Percentiles rank a stretch among this genome's conserved stretches.
phyloP scores from a whole-genome alignment of 441 rosid genomes.

The Syzygium syzygioides region DNA sequence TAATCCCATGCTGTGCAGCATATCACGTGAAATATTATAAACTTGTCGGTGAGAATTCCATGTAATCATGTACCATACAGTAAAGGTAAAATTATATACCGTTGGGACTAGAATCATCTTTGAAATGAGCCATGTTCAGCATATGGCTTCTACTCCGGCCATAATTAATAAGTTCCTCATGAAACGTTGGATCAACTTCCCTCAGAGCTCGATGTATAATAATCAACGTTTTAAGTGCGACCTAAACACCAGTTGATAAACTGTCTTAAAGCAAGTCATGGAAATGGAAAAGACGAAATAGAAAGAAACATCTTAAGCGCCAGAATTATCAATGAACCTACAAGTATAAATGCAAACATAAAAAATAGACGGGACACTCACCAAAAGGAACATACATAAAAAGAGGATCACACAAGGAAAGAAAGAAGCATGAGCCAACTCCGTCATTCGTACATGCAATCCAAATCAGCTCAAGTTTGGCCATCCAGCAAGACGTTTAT shows the following conservation, averaged over 20 bases:
- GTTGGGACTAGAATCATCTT: conserved; percentile 92
- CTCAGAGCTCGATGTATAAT: conserved; percentile 95
- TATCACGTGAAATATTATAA: conserved; percentile 16
- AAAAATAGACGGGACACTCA: background rate
- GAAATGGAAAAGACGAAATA: background rate
- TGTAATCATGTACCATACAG: background rate
- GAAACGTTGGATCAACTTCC: conserved; percentile 97
- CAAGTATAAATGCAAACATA: background rate
- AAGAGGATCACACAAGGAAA: background rate
- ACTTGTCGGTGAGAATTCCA: conserved; percentile 1
- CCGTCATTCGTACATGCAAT: background rate
- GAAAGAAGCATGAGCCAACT: background rate
- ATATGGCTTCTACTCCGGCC: conserved; percentile 83
- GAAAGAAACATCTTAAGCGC: background rate
- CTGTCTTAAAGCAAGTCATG: background rate
- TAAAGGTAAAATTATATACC: conserved; percentile 32
- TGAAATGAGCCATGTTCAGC: conserved; percentile 96
- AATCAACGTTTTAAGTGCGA: conserved; percentile 85
- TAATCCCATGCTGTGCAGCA: conserved; percentile 77
- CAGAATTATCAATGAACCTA: background rate
- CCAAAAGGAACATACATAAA: background rate
- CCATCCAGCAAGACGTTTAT: background rate
- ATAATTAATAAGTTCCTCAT: conserved; percentile 89
- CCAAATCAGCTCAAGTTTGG: background rate
- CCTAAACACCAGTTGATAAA: conserved; percentile 34